Base-by-base conservation (phyloP, 2,329 filamentous ascomycete species). In the Colletotrichum phormii region DNA sequence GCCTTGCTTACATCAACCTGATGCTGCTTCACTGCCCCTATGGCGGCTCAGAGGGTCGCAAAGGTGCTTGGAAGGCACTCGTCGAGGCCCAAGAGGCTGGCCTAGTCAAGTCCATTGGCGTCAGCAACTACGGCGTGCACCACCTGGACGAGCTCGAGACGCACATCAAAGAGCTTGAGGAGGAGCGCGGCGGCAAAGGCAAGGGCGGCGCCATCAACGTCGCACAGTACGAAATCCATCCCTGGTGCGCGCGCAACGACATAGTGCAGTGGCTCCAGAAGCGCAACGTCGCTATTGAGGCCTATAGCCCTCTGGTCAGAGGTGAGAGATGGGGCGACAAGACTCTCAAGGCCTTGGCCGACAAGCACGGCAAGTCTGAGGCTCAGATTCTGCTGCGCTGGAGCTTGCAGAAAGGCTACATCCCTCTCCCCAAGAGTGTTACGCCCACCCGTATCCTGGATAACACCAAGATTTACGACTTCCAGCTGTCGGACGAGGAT, bases 151-250 rank as follows among this genome's bases (percentile, higher is more conserved):
- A 92, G 80, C 82, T 92, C 35, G 87, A 90, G 80, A 79, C 78
- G 67, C 87, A 91, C 80, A 91, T 90, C 71, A 84, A 83, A 65
- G 89, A 92, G 80, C 87, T 92, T 0, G 92, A 93, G 77, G 79
- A 80, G 22, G 89, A 90, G 80, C 87, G 89, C 55, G 87, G 90
- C 58, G 90, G 89, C 1, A 83, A 85, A 70, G 92, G 91, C 11
- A 91, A 90, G 76, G 91, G 90, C 57, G 94, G 94, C 29, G 85
- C 94, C 53, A 88, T 98, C 78, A 93, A 92, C 73, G 93, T 98
- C 49, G 95, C 94, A 53, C 95, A 98, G 83, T 95, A 93, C 82
- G 95, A 98, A 83, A 84, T 98, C 12, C 95, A 98, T 82, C 95
- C 95, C 0, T 98, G 95, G 95, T 90, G 95, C 54, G 87, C 91